Evolutionary conservation across 2,329 filamentous ascomycete species (phyloP).

Genomic region (Cryphonectria nitschkei): DNA sequence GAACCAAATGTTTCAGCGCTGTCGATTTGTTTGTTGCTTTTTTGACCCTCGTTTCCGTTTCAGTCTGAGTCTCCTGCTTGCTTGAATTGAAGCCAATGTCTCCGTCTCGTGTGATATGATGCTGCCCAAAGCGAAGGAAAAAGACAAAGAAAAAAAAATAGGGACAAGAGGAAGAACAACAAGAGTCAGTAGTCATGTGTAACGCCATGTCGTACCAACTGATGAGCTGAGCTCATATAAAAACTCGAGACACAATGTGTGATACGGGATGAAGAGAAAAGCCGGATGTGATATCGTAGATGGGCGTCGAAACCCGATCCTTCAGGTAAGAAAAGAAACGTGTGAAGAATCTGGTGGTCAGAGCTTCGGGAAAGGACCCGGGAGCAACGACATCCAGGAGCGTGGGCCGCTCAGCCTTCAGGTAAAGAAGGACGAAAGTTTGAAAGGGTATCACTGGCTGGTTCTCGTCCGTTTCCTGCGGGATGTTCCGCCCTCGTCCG

Average conservation of each 20-base stretch:
- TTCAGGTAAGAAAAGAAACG: neutral
- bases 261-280: neutral
- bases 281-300: neutral
- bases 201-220: neutral
- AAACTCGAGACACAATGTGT: neutral
- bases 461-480: slow-evolving; percentile 35
- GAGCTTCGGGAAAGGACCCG: neutral
- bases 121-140: neutral
- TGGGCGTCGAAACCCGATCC: neutral
- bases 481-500: slow-evolving; percentile 49
- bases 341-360: too few species aligned
- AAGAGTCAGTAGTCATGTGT: neutral
- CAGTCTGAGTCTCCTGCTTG: neutral
- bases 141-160: too few species aligned
- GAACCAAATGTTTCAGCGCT: neutral
- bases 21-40: neutral
- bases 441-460: slow-evolving; percentile 21
- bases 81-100: neutral
- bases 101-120: neutral
- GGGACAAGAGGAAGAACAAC: too few species aligned
- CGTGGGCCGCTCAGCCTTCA: neutral
- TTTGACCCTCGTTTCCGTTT: neutral
- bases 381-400: neutral
- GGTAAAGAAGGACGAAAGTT: neutral
- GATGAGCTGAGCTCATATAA: neutral